phyloP scores from a whole-genome alignment of 2,329 filamentous ascomycete species.

The Arthrinium puccinioides region DNA sequence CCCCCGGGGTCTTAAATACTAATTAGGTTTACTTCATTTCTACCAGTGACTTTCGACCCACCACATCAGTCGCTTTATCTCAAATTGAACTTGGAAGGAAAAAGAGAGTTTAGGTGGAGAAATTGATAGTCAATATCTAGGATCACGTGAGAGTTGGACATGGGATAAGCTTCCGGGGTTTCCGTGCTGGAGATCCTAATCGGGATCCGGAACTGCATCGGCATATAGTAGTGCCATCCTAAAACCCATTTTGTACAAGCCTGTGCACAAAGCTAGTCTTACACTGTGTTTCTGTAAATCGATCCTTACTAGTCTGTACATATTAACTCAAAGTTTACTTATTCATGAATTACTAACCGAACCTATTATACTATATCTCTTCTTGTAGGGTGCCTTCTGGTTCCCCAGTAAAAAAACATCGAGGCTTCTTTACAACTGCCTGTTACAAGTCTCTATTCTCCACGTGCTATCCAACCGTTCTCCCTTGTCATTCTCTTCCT shows the following conservation, averaged over 20 bases:
- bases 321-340: no score
- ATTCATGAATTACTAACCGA: no score
- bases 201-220: no score
- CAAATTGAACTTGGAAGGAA: not conserved
- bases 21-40: not conserved
- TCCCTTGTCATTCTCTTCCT: not conserved
- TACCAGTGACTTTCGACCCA: not conserved
- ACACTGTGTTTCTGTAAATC: no score
- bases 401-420: not conserved
- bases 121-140: no score
- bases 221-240: no score
- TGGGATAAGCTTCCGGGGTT: no score
- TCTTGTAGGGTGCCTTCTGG: not conserved
- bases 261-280: no score
- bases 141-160: no score
- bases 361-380: not conserved
- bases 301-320: no score
- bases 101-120: not conserved
- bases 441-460: not conserved
- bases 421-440: not conserved
- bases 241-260: no score
- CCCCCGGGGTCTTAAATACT: not conserved
- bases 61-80: not conserved
- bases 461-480: not conserved
- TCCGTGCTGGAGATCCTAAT: no score